Percentiles rank a stretch among this genome's conserved stretches.
phyloP scores from a whole-genome alignment of 1,284 basidiomycete species.

The Apiotrichum gracile region DNA sequence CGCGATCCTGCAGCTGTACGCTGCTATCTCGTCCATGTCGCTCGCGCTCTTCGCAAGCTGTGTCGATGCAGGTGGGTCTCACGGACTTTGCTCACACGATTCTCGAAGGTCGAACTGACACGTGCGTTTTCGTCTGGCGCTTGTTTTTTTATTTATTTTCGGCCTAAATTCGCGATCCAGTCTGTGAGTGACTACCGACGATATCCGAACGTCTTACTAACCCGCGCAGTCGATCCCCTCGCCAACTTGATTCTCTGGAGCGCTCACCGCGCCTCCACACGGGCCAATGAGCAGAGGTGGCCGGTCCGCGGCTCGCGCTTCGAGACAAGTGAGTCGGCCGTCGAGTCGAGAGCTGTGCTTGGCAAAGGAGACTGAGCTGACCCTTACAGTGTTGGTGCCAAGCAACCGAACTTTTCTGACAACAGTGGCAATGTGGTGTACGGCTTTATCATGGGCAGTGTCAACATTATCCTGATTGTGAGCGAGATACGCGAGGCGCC shows the following conservation, averaged over 20 bases:
- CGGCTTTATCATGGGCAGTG: slow-evolving; percentile 53
- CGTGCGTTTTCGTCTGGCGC: too few relatives aligned
- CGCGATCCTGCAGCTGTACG: slow-evolving; percentile 54
- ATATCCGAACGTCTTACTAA: background rate
- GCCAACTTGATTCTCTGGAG: slow-evolving; percentile 81
- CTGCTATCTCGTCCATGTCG: slow-evolving; percentile 76
- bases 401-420: background rate
- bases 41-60: slow-evolving; percentile 84
- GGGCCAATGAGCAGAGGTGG: slow-evolving; percentile 77
- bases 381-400: slow-evolving; percentile 10
- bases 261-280: slow-evolving; percentile 68
- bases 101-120: too few relatives aligned
- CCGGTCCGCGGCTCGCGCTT: slow-evolving; percentile 84
- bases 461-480: slow-evolving; percentile 41
- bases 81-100: background rate
- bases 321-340: slow-evolving; percentile 60
- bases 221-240: slow-evolving; percentile 62
- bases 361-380: slow-evolving; percentile 1
- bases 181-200: slow-evolving; percentile 16
- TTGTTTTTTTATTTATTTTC: too few relatives aligned
- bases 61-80: slow-evolving; percentile 61
- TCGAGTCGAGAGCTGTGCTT: background rate
- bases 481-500: slow-evolving; percentile 1
- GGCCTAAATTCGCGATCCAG: too few relatives aligned
- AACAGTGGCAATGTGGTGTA: slow-evolving; percentile 73